Conservation (phyloP, 2,329 filamentous ascomycete species). For the Neofusicoccum ribis region DNA sequence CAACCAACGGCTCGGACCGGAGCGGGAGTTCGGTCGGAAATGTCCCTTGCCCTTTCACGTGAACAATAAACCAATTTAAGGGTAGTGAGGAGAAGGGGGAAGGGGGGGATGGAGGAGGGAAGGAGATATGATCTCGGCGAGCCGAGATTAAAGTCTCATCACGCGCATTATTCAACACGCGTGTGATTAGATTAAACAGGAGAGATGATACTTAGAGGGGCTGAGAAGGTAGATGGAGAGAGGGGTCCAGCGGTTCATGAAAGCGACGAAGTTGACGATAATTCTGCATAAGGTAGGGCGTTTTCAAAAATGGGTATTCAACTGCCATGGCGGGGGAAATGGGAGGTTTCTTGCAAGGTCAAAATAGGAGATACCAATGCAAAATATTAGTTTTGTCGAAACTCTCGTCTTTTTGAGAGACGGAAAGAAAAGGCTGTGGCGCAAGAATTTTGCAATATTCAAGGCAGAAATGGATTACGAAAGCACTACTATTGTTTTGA, state of each 20-base stretch:
- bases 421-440: neutral
- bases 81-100: too few relatives aligned
- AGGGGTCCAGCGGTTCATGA: neutral
- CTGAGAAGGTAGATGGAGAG: neutral
- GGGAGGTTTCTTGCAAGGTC: neutral
- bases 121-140: too few relatives aligned
- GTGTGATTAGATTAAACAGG: neutral
- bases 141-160: neutral
- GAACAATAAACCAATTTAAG: too few relatives aligned
- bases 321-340: conserved; percentile 1
- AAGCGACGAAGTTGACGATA: neutral
- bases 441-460: neutral
- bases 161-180: conserved; percentile 2
- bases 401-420: neutral
- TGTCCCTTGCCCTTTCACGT: too few relatives aligned
- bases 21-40: too few relatives aligned
- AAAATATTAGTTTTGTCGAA: neutral
- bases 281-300: neutral
- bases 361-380: conserved; percentile 12
- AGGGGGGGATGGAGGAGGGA: too few relatives aligned
- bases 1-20: too few relatives aligned
- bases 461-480: conserved; percentile 14
- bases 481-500: conserved; percentile 18
- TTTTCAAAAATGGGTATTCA: conserved; percentile 16
- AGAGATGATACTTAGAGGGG: neutral